Evolutionary conservation across 495 filamentous ascomycete genomes (phyloP), one percentile per base, ranked within the genome.

Genomic region (Tuber umbilicatum): DNA sequence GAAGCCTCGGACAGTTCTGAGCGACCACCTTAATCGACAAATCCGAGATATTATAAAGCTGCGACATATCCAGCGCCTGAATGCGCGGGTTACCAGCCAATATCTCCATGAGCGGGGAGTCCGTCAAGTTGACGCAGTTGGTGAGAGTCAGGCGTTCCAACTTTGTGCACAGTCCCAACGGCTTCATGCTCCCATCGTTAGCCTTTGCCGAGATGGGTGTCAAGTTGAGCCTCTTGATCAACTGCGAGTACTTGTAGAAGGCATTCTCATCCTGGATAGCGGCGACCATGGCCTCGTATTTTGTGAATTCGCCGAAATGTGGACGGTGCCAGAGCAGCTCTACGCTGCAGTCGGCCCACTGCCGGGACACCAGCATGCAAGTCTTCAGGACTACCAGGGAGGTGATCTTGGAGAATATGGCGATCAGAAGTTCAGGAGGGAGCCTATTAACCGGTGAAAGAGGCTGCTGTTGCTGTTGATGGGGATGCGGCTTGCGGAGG

Each of bases 241-340:
- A 90, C 69, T 93, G 89, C 74, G 90, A 88, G 80, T 99, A 99
- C 73, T 88, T 84, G 83, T 97, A 99, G 81, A 90, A 94, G 73
- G 92, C 90, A 41, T 89, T 83, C 67, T 87, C 82, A 43, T 89
- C 84, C 45, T 89, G 86, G 41, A 97, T 88, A 2, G 96, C 91
- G 27, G 86, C 85, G 78, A 93, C 92, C 78, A 98, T 94, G 72
- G 86, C 90, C 78, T 88, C 85, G 77, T 97, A 88, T 79, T 91
- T 92, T 27, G 86, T 81, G 92, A 94, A 98, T 73, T 88, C 92
- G 75, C 91, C 92, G 85, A 95, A 97, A 40, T 92, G 88, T 2
- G 96, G 95, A 69, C 95, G 88, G 82, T 98, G 94, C 95, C 95
- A 99, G 19, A 99, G 86, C 68, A 97, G 88, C 72, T 94, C 95